These are phyloP conservation scores for Teratosphaeria gauchensis DNA, from an alignment of 2,329 filamentous ascomycete species.

Conservation along the genomic window DNA sequence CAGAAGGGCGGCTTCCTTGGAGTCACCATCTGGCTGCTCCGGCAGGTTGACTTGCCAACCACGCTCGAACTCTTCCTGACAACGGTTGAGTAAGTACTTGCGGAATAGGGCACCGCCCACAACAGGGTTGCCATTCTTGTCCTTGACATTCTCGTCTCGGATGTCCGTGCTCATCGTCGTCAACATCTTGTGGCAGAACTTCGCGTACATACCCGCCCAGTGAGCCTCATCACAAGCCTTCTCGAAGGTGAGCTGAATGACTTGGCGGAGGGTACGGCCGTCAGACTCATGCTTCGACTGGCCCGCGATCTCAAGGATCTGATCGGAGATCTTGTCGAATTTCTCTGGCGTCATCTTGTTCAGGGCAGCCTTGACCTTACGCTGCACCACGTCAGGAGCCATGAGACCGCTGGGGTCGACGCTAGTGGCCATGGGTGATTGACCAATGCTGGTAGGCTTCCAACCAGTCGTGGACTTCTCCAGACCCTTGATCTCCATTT, in stretches of 20 bases:
- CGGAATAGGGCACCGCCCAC: conserved; percentile 91
- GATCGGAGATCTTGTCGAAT: conserved; percentile 88
- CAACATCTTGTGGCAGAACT: conserved; percentile 96
- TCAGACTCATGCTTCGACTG: conserved; percentile 95
- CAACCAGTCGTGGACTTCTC: conserved; percentile 65
- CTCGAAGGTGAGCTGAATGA: conserved; percentile 98
- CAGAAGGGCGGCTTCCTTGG: conserved; percentile 59
- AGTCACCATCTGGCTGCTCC: conserved; percentile 60
- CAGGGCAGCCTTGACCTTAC: conserved; percentile 94
- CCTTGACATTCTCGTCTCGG: conserved; percentile 86
- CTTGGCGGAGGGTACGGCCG: conserved; percentile 87
- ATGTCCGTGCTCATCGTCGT: conserved; percentile 92
- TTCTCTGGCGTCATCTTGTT: conserved; percentile 99
- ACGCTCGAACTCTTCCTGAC: conserved; percentile 97
- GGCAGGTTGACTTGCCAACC: conserved; percentile 90
- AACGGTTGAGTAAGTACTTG: conserved; percentile 96
- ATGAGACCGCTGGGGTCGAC: conserved; percentile 50
- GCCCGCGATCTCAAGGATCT: conserved; percentile 82
- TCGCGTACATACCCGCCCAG: conserved; percentile 98
- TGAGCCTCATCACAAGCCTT: conserved; percentile 98
- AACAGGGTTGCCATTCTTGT: conserved; percentile 80
- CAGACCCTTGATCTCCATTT: conserved; percentile 73
- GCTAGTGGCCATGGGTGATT: conserved; percentile 30
- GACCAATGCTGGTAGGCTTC: conserved; percentile 69
- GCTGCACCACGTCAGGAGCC: conserved; percentile 87